Conservation (phyloP, 768 basidiomycete species). For the Pisolithus microcarpus region DNA sequence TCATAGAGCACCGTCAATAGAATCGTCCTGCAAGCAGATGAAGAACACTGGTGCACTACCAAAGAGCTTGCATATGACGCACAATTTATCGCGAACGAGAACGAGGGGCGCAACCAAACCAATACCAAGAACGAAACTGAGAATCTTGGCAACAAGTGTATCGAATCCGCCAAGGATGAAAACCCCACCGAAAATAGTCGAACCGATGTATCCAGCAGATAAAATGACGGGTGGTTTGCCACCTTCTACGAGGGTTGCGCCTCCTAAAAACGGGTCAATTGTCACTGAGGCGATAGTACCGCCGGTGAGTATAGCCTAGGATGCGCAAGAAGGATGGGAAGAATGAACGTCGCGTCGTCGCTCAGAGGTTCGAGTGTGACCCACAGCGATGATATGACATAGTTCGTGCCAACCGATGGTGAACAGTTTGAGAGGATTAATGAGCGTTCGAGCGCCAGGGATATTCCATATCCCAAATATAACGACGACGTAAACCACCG, state of each 20-base stretch:
- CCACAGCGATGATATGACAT: constrained; percentile 71
- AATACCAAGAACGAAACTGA: constrained; percentile 85
- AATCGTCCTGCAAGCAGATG: constrained; percentile 58
- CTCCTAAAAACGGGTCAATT: constrained; percentile 79
- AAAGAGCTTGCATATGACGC: constrained; percentile 23
- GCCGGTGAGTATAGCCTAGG: constrained; percentile 69
- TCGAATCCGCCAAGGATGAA: constrained; percentile 82
- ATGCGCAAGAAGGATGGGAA: not conserved
- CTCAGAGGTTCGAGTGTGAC: constrained; percentile 19
- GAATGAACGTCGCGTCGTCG: too few relatives aligned
- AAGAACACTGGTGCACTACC: constrained; percentile 4
- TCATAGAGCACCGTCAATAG: constrained; percentile 76
- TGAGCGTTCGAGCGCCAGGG: constrained; percentile 68
- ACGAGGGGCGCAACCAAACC: constrained; percentile 81
- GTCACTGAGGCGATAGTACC: constrained; percentile 73
- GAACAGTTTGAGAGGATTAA: constrained; percentile 80
- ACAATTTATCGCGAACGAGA: constrained; percentile 88
- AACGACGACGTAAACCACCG: constrained; percentile 78
- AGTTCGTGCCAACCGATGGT: constrained; percentile 88
- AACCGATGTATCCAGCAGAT: constrained; percentile 76
- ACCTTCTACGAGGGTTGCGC: constrained; percentile 56
- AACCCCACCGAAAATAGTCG: constrained; percentile 73
- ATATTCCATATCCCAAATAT: constrained; percentile 88
- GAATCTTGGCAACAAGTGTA: constrained; percentile 84
- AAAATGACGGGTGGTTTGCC: constrained; percentile 68